Evolutionary conservation across 2,329 filamentous ascomycete genomes (phyloP), one percentile per base, ranked within the genome.

Genomic region (Berkeleyomyces rouxiae): DNA sequence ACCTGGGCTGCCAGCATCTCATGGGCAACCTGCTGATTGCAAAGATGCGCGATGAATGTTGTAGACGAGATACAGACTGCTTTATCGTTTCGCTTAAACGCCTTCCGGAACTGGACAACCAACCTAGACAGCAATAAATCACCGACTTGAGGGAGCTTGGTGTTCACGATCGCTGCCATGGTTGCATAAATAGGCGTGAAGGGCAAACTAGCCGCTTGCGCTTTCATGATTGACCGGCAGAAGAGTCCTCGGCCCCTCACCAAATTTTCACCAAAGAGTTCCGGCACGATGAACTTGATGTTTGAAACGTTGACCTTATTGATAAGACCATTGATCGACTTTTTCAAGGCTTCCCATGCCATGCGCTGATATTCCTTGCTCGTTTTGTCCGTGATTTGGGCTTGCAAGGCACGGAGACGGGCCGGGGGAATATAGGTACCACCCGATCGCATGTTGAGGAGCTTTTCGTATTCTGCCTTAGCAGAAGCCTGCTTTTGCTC

Each of bases 271-370:
- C 84, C 83, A 74, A 99, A 99, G 55, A 99, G 79, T 75, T 99
- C 93, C 1, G 92, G 92, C 33, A 97, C 90, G 66, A 99, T 96
- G 71, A 88, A 82, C 75, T 99, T 97, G 80, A 99, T 97, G 73
- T 99, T 99, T 42, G 88, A 89, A 63, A 92, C 88, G 74, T 97
- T 97, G 78, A 96, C 87, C 78, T 99, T 99, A 81, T 99, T 99
- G 80, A 99, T 96, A 67, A 99, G 77, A 69, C 93, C 93, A 72
- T 99, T 97, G 75, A 99, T 96, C 58, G 88, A 93, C 78, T 99
- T 99, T 78, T 99, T 99, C 70, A 99, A 77, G 10, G 92, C 92
- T 74, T 99, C 93, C 93, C 93, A 99, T 67, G 66, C 7, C 91
- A 99, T 95, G 69, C 93, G 88, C 80, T 97, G 93, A 72, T 96